Conservation (phyloP, 2,329 filamentous ascomycete species). For the Alternaria arborescens region DNA sequence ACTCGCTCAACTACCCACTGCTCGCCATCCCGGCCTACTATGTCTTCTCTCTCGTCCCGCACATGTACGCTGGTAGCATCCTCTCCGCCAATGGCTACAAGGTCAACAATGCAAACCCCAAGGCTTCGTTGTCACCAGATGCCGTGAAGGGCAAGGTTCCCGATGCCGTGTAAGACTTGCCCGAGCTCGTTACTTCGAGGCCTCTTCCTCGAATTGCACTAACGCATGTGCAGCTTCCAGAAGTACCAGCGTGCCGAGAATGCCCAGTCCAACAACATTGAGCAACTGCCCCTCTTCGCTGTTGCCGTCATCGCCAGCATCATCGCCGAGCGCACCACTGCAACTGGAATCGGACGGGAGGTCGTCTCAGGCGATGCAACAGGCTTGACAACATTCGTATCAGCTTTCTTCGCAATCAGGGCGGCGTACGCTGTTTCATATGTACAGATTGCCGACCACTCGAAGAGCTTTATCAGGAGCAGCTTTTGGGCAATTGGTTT, state of each 20-base stretch:
- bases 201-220: neutral
- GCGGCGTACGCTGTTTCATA: conserved; percentile 32
- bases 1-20: conserved; percentile 35
- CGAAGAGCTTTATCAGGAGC: conserved; percentile 32
- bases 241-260: conserved; percentile 41
- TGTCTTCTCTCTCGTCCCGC: conserved; percentile 32
- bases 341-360: conserved; percentile 20
- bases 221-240: conserved; percentile 21
- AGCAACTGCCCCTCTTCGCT: conserved; percentile 39
- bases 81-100: conserved; percentile 31
- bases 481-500: conserved; percentile 21
- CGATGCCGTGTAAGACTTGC: conserved; percentile 24
- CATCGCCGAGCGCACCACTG: conserved; percentile 33
- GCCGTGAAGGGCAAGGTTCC: conserved; percentile 38
- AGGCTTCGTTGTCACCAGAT: conserved; percentile 28
- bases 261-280: conserved; percentile 35
- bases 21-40: conserved; percentile 41
- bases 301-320: conserved; percentile 34
- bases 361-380: conserved; percentile 25
- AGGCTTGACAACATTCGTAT: conserved; percentile 31
- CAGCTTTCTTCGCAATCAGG: conserved; percentile 29
- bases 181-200: neutral
- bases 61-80: conserved; percentile 27
- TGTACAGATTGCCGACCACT: conserved; percentile 28
- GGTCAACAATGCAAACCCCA: conserved; percentile 38